Evolutionary conservation across 23 red algal species (phyloP), one percentile per base, ranked within the genome.

Genomic region (Gracilaria gracilis): DNA sequence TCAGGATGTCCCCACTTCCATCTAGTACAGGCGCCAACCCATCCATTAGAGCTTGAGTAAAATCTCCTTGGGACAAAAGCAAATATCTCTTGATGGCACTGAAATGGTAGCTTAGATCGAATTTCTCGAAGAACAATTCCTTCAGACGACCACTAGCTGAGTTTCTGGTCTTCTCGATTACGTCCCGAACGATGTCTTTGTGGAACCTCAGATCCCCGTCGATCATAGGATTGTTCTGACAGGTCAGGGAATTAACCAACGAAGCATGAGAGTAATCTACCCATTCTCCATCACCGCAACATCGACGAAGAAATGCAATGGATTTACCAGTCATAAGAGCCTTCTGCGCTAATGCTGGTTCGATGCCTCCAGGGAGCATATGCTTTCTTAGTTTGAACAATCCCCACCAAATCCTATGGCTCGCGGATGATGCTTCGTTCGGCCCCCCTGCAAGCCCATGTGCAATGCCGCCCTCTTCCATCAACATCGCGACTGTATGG

Each of bases 31-130:
- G 75, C 2, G 95, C 86, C 4, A 96, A 72, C 27, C 83, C 84
- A 62, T 96, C 95, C 88, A 96, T 89, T 0, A 96, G 75, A 28
- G 88, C 85, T 80, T 96, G 95, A 24, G 90, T 81, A 67, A 92
- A 96, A 85, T 96, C 95, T 24, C 95, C 95, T 85, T 96, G 95
- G 14, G 89, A 87, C 15, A 96, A 57, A 61, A 96, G 59, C 50
- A 96, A 54, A 65, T 88, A 93, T 23, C 76, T 90, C 42, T 91
- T 85, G 53, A 96, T 88, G 12, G 95, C 95, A 14, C 78, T 67
- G 34, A 92, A 91, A 51, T 96, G 95, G 44, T 85, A 84, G 46
- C 80, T 91, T 27, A 96, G 69, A 67, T 84, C 84, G 70, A 96
- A 96, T 37, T 80, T 58, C 34, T 91, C 95, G 66, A 96, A 96